Evolutionary conservation across 2,329 filamentous ascomycete genomes (phyloP).

Genomic region (Venturia effusa): DNA sequence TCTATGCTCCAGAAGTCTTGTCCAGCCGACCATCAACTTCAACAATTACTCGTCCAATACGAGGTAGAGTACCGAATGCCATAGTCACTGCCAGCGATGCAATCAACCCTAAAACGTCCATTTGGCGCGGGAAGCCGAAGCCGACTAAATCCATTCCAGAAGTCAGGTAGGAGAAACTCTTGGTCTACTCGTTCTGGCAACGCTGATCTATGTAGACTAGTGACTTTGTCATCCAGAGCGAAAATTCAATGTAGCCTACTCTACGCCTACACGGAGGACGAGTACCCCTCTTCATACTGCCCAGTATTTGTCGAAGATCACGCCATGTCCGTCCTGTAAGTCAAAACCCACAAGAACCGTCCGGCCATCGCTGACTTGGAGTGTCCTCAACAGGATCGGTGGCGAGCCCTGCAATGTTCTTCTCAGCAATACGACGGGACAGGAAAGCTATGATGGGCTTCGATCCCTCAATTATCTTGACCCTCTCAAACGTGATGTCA

Average conservation of each 20-base stretch:
- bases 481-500: not conserved
- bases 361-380: not conserved
- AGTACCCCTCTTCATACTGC: not conserved
- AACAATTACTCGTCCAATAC: not conserved
- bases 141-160: not conserved
- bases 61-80: not conserved
- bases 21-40: not conserved
- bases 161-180: not conserved
- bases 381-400: not conserved
- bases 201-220: not conserved
- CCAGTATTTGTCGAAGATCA: not conserved
- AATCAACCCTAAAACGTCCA: not conserved
- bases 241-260: not conserved
- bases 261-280: not conserved
- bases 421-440: not conserved
- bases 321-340: not conserved
- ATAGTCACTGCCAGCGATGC: not conserved
- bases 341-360: not conserved
- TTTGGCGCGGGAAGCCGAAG: not conserved
- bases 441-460: not conserved
- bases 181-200: not conserved
- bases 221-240: not conserved
- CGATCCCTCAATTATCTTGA: not conserved
- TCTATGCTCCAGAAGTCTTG: not conserved
- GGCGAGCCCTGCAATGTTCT: not conserved